A percentile compares a stretch with the other conserved stretches of the same genome.
phyloP scores from a whole-genome alignment of 1,284 basidiomycete genomes.

The Ustilago hordei region DNA sequence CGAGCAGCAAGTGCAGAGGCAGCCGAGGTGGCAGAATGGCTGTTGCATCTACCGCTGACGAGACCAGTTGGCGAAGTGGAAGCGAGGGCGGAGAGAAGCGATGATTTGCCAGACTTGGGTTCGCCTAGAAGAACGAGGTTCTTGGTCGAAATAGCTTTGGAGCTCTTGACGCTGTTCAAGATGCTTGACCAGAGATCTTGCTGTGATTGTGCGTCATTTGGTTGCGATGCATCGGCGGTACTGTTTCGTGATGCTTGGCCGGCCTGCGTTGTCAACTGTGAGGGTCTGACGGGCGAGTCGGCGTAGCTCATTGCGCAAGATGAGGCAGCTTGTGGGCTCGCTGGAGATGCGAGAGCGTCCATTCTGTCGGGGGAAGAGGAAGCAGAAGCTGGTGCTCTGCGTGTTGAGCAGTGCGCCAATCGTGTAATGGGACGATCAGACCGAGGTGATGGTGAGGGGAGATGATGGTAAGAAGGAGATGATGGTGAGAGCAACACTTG shows the following conservation, averaged over 20 bases:
- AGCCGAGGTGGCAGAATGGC: not conserved
- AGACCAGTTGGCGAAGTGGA: constrained; percentile 69
- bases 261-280: not conserved
- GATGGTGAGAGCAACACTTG: constrained; percentile 1
- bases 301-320: constrained; percentile 12
- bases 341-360: constrained; percentile 21
- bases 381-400: not conserved
- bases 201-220: constrained; percentile 3
- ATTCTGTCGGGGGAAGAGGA: not conserved
- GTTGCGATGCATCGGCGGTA: constrained; percentile 5
- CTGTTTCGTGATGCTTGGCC: constrained; percentile 2
- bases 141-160: constrained; percentile 85
- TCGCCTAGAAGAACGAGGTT: constrained; percentile 82
- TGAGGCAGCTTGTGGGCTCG: constrained; percentile 13
- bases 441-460: not conserved
- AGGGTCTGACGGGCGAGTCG: constrained; percentile 21
- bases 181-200: constrained; percentile 88
- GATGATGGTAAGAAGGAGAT: not conserved
- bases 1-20: not conserved
- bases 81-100: constrained; percentile 76
- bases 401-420: not conserved
- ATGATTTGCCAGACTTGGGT: constrained; percentile 81
- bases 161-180: constrained; percentile 85
- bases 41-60: constrained; percentile 28
- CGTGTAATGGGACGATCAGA: not conserved